Percentiles rank a stretch among this genome's conserved stretches.
These are phyloP conservation scores for Macrophomina tecta DNA, from an alignment of 2,329 filamentous ascomycete genomes.

Conservation along the genomic window DNA sequence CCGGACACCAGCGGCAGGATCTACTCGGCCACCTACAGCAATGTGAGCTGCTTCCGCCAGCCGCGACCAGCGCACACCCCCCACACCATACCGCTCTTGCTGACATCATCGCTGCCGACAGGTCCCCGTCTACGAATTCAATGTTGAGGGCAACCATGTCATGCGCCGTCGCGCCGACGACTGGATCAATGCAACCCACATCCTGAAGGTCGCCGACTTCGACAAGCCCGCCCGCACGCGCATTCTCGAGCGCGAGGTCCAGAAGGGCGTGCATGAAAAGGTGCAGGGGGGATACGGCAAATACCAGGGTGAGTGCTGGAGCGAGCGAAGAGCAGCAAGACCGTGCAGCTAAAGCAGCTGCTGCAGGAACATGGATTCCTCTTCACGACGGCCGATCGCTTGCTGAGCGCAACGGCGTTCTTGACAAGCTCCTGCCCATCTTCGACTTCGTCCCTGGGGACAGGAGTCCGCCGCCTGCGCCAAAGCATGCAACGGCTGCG, in stretches of 20 bases:
- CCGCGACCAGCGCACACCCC: not conserved
- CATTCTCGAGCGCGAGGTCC: constrained; percentile 94
- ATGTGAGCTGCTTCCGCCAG: constrained; percentile 47
- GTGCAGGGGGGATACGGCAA: constrained; percentile 98
- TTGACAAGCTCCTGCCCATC: constrained; percentile 82
- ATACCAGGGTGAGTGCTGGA: constrained; percentile 76
- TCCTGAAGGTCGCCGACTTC: constrained; percentile 94
- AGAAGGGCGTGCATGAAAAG: constrained; percentile 96
- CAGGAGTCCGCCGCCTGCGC: constrained; percentile 88
- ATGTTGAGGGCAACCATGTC: constrained; percentile 87
- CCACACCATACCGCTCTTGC: constrained; percentile 11
- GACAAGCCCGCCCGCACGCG: constrained; percentile 95
- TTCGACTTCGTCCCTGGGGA: constrained; percentile 88
- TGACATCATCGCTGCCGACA: constrained; percentile 48
- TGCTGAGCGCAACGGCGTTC: constrained; percentile 84
- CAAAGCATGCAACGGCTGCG: constrained; percentile 77
- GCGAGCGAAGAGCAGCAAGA: not conserved
- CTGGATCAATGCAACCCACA: constrained; percentile 99
- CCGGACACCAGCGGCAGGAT: constrained; percentile 54
- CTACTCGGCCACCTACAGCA: constrained; percentile 71
- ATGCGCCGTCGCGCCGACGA: constrained; percentile 93
- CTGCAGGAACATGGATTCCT: constrained; percentile 90
- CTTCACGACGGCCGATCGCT: constrained; percentile 79
- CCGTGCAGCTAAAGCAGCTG: not conserved
- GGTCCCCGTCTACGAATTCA: constrained; percentile 95